Conservation (phyloP, 2,329 filamentous ascomycete genomes). For the Scortechinia acanthostroma region DNA sequence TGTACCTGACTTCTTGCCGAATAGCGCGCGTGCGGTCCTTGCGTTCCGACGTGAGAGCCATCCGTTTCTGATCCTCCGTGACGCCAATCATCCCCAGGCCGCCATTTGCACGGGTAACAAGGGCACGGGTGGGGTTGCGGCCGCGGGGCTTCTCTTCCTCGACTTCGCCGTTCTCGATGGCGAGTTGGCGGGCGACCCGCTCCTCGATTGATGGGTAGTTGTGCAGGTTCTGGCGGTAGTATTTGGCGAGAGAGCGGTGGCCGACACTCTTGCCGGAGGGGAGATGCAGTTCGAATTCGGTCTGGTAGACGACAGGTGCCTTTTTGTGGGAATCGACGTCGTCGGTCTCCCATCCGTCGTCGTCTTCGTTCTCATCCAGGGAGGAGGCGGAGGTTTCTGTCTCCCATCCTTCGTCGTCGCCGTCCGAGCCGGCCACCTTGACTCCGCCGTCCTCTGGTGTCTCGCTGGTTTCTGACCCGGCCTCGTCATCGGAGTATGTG, state of each 20-base stretch:
- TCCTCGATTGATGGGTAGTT: constrained; percentile 76
- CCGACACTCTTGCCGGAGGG: constrained; percentile 84
- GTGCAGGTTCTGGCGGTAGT: constrained; percentile 87
- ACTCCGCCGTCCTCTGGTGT: constrained; percentile 45
- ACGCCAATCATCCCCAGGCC: constrained; percentile 72
- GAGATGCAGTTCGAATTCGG: constrained; percentile 88
- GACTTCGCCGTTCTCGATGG: constrained; percentile 38
- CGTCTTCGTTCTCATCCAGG: constrained; percentile 17
- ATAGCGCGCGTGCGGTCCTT: constrained; percentile 61
- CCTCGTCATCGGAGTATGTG: constrained; percentile 77
- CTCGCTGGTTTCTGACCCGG: constrained; percentile 37
- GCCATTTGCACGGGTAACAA: constrained; percentile 66
- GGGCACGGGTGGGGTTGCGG: constrained; percentile 37
- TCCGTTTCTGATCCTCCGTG: constrained; percentile 66
- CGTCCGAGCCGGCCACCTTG: constrained; percentile 55
- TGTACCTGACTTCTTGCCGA: constrained; percentile 51
- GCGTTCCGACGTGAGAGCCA: constrained; percentile 60
- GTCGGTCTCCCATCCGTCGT: constrained; percentile 50
- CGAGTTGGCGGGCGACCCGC: constrained; percentile 53
- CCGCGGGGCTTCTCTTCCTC: constrained; percentile 22
- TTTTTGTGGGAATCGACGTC: constrained; percentile 78
- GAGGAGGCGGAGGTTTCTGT: constrained; percentile 20
- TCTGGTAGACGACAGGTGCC: constrained; percentile 63
- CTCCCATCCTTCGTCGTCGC: constrained; percentile 40
- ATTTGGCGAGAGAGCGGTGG: constrained; percentile 78